Percentiles rank a stretch among this genome's conserved stretches.
Evolutionary conservation across 257 asterid genomes (phyloP).

Genomic region (Solanum acaule): DNA sequence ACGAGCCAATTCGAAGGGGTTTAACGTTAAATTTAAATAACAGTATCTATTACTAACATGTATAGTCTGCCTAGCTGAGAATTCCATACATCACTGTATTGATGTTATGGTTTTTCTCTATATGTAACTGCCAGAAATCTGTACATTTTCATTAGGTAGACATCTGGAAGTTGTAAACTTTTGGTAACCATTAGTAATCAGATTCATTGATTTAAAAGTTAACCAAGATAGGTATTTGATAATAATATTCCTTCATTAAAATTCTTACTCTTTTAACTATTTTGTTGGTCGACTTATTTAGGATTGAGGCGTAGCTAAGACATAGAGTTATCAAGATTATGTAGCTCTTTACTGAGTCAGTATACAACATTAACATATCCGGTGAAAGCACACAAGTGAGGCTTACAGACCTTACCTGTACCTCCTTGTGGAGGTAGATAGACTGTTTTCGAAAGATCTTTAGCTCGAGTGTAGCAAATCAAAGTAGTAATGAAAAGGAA

Average conservation of each 20-base stretch:
- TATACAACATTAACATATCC: not conserved
- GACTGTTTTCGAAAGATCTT: not conserved
- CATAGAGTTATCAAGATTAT: not conserved
- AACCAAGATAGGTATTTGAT: not conserved
- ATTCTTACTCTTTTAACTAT: not conserved
- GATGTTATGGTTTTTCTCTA: not conserved
- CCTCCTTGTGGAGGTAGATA: not conserved
- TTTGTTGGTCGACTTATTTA: not conserved
- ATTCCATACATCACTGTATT: not conserved
- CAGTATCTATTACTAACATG: not conserved
- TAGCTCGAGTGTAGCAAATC: not conserved
- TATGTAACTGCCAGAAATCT: not conserved
- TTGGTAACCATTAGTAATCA: not conserved
- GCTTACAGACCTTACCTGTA: too few species aligned
- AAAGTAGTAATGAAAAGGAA: not conserved
- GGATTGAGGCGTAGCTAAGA: not conserved
- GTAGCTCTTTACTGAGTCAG: not conserved
- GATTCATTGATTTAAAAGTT: not conserved
- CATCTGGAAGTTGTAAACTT: not conserved
- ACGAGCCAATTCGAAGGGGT: conserved; percentile 70
- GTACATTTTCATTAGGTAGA: not conserved
- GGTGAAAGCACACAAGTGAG: not conserved
- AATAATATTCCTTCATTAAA: not conserved
- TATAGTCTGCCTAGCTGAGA: not conserved
- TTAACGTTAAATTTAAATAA: conserved; percentile 45